phyloP scores from a whole-genome alignment of 306 rosid species.

The Begonia masoniana region DNA sequence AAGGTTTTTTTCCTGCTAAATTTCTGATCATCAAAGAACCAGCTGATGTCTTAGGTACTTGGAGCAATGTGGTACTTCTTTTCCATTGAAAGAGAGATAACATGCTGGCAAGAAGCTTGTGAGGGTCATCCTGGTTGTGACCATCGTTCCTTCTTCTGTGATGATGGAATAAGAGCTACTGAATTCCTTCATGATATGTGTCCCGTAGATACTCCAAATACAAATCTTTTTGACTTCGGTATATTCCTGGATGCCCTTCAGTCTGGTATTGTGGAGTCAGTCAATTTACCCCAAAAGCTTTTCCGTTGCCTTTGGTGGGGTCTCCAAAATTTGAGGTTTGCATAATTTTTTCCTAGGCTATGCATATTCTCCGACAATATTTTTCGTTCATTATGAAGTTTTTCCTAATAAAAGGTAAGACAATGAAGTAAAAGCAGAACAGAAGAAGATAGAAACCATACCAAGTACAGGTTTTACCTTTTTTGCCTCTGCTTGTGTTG shows the following conservation, averaged over 20 bases:
- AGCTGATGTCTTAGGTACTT: slow-evolving; percentile 5
- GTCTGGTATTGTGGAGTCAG: background rate
- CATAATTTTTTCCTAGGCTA: background rate
- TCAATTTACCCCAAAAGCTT: background rate
- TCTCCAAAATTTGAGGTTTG: slow-evolving; percentile 1
- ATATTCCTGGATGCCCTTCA: slow-evolving; percentile 1
- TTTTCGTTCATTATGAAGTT: background rate
- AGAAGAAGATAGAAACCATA: background rate
- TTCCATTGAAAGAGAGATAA: slow-evolving; percentile 7
- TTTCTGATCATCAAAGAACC: slow-evolving; percentile 3
- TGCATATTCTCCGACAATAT: background rate
- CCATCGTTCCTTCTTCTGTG: background rate
- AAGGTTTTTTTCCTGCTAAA: background rate
- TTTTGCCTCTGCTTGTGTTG: too few relatives aligned
- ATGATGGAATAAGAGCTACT: background rate
- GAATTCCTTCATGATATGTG: background rate
- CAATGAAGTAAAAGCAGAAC: background rate
- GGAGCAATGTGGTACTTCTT: slow-evolving; percentile 22
- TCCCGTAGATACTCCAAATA: background rate
- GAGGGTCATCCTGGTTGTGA: background rate
- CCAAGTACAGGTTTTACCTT: too few relatives aligned
- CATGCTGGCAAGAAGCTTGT: slow-evolving; percentile 9
- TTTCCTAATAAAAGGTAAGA: background rate
- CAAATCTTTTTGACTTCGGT: slow-evolving; percentile 5
- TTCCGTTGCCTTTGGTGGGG: background rate